phyloP scores from a whole-genome alignment of 2,329 filamentous ascomycete genomes.

The Fusarium pseudonygamai region DNA sequence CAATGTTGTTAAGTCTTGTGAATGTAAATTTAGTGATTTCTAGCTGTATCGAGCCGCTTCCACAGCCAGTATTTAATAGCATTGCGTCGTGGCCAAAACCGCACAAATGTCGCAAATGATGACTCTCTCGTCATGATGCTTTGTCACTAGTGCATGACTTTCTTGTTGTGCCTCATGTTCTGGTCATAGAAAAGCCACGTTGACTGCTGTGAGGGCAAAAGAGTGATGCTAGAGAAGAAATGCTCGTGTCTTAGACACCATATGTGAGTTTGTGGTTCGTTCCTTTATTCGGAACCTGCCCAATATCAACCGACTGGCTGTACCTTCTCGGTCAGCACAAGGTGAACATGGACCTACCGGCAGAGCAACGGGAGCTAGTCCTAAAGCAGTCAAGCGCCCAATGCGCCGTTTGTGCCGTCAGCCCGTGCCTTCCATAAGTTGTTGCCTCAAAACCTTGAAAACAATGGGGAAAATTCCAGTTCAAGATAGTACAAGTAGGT shows the following conservation, averaged over 20 bases:
- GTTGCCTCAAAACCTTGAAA: not conserved
- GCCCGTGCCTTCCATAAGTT: not conserved
- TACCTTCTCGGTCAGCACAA: not conserved
- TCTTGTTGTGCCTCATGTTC: not conserved
- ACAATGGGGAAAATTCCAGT: not conserved
- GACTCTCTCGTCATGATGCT: constrained; percentile 26
- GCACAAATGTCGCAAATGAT: constrained; percentile 50
- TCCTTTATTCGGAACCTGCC: not conserved
- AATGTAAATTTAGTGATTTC: constrained; percentile 3
- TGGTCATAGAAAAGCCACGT: not conserved
- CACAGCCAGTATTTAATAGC: constrained; percentile 24
- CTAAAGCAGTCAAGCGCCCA: constrained; percentile 3
- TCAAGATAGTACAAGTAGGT: not conserved
- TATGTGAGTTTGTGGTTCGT: not conserved
- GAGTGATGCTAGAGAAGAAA: not conserved
- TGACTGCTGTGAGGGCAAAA: not conserved
- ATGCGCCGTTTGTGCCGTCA: constrained; percentile 1
- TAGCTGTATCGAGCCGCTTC: constrained; percentile 17
- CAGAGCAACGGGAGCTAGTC: not conserved
- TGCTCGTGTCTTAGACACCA: not conserved
- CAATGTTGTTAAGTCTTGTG: not conserved
- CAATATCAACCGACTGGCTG: not conserved
- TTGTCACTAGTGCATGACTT: constrained; percentile 20
- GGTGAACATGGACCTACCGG: not conserved
- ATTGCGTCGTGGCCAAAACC: constrained; percentile 40